Conservation (phyloP, 306 rosid species). For the Quercus dentata region DNA sequence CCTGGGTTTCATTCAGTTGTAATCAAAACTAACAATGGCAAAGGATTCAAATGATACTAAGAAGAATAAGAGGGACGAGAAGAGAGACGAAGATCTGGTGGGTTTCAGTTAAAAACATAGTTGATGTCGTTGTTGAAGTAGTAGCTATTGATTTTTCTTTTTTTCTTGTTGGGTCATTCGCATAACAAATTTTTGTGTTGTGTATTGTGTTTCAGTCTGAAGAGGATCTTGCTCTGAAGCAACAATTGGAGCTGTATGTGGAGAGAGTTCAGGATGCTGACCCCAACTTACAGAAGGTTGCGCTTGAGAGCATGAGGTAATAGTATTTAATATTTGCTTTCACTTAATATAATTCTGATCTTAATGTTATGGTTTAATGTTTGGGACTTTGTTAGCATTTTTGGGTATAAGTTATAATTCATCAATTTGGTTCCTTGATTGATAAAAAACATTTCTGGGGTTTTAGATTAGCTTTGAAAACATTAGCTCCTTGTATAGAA, state of each 20-base stretch:
- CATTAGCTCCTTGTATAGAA: too few species aligned
- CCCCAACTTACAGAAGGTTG: constrained; percentile 75
- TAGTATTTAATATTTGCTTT: constrained; percentile 3
- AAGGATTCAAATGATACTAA: neutral
- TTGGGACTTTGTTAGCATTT: neutral
- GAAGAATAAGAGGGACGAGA: constrained; percentile 3
- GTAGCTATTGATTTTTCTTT: too few species aligned
- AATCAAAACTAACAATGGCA: too few species aligned
- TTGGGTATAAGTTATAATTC: neutral
- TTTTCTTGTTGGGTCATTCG: too few species aligned
- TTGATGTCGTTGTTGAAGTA: too few species aligned
- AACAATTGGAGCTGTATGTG: constrained; percentile 84
- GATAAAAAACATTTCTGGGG: neutral
- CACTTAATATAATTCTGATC: neutral
- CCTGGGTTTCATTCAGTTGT: too few species aligned
- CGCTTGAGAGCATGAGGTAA: constrained; percentile 97
- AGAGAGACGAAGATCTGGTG: constrained; percentile 4
- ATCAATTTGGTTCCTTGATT: neutral
- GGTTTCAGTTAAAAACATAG: neutral
- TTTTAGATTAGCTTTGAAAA: constrained; percentile 3
- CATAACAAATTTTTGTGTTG: neutral
- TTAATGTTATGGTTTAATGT: neutral
- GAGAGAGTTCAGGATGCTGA: constrained; percentile 97
- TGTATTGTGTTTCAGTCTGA: constrained; percentile 58
- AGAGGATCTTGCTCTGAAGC: constrained; percentile 95